Evolutionary conservation across 495 filamentous ascomycete species (phyloP), one percentile per base, ranked within the genome.

Genomic region (Delitschia confertaspora): DNA sequence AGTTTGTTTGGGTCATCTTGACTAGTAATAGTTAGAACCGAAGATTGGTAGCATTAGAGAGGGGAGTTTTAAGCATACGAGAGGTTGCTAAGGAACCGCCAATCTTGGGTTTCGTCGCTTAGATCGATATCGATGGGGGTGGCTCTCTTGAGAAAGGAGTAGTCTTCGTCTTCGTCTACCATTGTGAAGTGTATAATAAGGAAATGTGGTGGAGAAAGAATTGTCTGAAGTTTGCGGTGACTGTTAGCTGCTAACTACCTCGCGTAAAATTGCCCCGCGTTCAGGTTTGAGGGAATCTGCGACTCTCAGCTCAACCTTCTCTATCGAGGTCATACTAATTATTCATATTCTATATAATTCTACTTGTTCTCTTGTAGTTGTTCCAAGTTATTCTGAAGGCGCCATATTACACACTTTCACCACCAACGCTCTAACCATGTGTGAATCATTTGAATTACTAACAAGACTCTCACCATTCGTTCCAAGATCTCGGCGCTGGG

Each of bases 101-200:
- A 95, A 65, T 96, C 89, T 59, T 88, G 87, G 3, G 80, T 76
- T 61, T 91, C 88, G 51, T 95, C 88, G 20, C 78, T 80, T 39
- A 80, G 67, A 56, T 85, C 82, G 30, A 67, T 67, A 30, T 93
- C 80, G 19, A 42, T 55, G 6, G 46, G 40, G 29, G 45, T 24
- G 4, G 49, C n/a, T 0, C 26, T 45, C 17, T 47, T 24, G 6
- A 46, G 38, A 19, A 42, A 52, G 5, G 51, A 37, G 6, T 44
- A 35, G 45, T 69, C 65, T 43, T 69, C 65, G 38, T 69, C 65
- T 18, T 51, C 54, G 54, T 69, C 65, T 11, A 61, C 61, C 65
- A 68, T 68, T 21, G 17, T 60, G 29, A 23, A 16, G 27, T 44
- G 31, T 14, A 20, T n/a, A n/a, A n/a, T n/a, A n/a, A n/a, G n/a